These are phyloP conservation scores for Euclidium syriacum DNA, from an alignment of 345 rosid genomes.

Conservation along the genomic window DNA sequence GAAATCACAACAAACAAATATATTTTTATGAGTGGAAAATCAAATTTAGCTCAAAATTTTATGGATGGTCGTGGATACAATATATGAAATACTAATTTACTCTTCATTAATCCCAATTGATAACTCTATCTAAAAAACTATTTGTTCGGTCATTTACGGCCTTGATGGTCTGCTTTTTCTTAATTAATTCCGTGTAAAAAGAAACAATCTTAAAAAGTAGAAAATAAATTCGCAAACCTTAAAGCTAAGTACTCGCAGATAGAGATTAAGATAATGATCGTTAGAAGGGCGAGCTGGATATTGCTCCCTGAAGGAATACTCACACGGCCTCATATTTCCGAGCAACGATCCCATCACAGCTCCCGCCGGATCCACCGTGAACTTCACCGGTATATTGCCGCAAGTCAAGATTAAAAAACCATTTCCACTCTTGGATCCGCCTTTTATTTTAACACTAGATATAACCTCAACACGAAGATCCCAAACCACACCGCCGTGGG, in stretches of 20 bases:
- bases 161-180: too few species aligned
- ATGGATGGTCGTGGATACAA: too few species aligned
- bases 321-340: slow-evolving; percentile 7
- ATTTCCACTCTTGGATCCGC: background rate
- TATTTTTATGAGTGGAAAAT: too few species aligned
- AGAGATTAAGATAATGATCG: background rate
- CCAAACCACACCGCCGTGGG: background rate
- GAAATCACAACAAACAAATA: too few species aligned
- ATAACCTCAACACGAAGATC: background rate
- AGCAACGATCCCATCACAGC: background rate
- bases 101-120: too few species aligned
- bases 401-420: slow-evolving; percentile 1
- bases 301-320: background rate
- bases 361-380: background rate
- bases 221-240: background rate
- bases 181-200: too few species aligned
- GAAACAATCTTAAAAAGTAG: too few species aligned
- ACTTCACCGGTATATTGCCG: background rate
- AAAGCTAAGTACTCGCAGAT: background rate
- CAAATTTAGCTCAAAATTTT: too few species aligned
- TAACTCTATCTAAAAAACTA: too few species aligned
- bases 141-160: too few species aligned
- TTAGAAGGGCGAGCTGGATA: too few species aligned
- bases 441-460: background rate
- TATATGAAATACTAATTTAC: too few species aligned